A percentile compares a stretch with the other conserved stretches of the same genome.
Conservation (phyloP, 2,329 filamentous ascomycete species). For the Talaromyces funiculosus region DNA sequence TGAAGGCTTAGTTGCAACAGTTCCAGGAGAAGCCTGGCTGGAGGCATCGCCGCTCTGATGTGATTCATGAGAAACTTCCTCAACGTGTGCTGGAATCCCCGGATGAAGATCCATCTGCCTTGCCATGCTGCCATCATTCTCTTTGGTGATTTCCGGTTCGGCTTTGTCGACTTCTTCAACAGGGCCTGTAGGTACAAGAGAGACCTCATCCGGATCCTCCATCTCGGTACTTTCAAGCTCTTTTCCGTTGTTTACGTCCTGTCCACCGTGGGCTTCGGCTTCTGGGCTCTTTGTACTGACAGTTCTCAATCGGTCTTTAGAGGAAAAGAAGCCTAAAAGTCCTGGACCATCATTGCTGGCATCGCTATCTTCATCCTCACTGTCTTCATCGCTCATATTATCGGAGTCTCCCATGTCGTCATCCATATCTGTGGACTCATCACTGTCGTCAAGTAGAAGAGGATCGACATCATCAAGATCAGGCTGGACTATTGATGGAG, state of each 20-base stretch:
- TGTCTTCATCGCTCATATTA: constrained; percentile 26
- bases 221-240: constrained; percentile 15
- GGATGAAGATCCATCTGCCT: neutral
- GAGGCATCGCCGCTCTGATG: constrained; percentile 30
- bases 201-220: constrained; percentile 32
- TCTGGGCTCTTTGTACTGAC: neutral
- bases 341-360: constrained; percentile 38
- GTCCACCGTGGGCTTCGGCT: constrained; percentile 35
- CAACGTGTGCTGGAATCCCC: neutral
- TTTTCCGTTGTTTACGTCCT: constrained; percentile 22
- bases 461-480: constrained; percentile 42
- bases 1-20: constrained; percentile 40
- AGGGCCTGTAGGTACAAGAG: constrained; percentile 28
- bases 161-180: constrained; percentile 27
- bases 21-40: constrained; percentile 39
- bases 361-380: constrained; percentile 42
- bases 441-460: constrained; percentile 41
- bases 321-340: constrained; percentile 45
- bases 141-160: neutral
- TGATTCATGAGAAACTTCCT: constrained; percentile 20
- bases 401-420: constrained; percentile 40
- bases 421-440: constrained; percentile 45
- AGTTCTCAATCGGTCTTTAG: constrained; percentile 30
- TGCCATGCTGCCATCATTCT: neutral
- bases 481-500: constrained; percentile 23